A percentile compares a stretch with the other conserved stretches of the same genome.
Evolutionary conservation across 2,329 filamentous ascomycete genomes (phyloP).

Genomic region (Alternaria solani): DNA sequence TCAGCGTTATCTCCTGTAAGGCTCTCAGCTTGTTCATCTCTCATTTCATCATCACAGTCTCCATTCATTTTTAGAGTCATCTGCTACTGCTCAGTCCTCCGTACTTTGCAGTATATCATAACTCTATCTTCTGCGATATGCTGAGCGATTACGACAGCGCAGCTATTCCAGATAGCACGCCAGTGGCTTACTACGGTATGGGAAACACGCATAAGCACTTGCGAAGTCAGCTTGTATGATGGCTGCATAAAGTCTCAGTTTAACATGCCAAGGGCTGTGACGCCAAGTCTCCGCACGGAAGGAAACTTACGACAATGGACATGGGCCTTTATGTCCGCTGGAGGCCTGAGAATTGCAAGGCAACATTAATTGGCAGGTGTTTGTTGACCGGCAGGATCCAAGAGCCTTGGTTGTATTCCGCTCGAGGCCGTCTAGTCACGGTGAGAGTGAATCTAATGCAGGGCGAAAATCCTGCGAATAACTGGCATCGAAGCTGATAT

Average conservation of each 20-base stretch:
- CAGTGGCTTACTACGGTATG: background rate
- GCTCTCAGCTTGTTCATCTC: background rate
- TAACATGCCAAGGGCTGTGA: background rate
- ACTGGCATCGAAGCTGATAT: background rate
- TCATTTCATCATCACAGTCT: background rate
- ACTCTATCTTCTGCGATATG: background rate
- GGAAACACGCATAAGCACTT: background rate
- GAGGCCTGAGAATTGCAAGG: too few species aligned
- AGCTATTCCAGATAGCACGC: background rate
- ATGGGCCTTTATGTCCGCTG: too few species aligned
- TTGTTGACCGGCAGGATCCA: too few species aligned
- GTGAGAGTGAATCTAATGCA: background rate
- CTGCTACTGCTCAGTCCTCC: background rate
- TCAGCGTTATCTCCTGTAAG: background rate
- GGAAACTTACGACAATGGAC: background rate
- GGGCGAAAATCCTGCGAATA: background rate
- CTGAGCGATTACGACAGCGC: background rate
- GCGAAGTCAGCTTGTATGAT: background rate
- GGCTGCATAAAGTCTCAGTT: background rate
- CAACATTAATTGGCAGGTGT: too few species aligned
- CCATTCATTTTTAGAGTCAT: background rate
- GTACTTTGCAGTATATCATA: background rate
- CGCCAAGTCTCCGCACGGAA: background rate
- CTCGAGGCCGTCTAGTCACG: too few species aligned
- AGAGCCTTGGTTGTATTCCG: too few species aligned